Conservation (phyloP, 2,329 filamentous ascomycete species). For the Pseudocercospora cruenta region DNA sequence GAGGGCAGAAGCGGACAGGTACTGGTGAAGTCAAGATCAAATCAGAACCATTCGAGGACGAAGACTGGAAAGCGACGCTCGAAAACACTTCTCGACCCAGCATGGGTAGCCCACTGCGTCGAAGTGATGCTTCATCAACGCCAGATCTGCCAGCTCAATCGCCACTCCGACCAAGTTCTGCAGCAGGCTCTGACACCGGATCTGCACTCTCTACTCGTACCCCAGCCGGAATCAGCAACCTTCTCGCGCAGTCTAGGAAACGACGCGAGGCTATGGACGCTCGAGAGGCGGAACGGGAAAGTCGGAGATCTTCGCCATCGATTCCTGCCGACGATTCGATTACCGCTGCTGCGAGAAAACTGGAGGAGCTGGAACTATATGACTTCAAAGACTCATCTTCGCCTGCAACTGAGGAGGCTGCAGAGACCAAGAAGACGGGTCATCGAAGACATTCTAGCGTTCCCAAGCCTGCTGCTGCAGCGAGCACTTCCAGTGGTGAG, state of each 20-base stretch:
- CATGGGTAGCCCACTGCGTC: conserved; percentile 18
- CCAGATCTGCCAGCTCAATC: conserved; percentile 14
- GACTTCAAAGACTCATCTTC: conserved; percentile 40
- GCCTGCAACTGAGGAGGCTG: conserved; percentile 13
- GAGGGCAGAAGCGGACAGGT: conserved; percentile 14
- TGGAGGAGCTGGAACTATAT: conserved; percentile 39
- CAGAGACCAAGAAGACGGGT: conserved; percentile 5
- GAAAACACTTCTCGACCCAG: conserved; percentile 11
- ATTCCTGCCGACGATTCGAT: conserved; percentile 10
- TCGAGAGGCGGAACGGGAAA: conserved; percentile 6
- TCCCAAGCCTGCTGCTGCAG: conserved; percentile 21
- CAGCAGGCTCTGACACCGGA: conserved; percentile 5
- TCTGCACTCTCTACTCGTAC: conserved; percentile 6
- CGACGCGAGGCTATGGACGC: conserved; percentile 16
- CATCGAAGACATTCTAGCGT: conserved; percentile 35
- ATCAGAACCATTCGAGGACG: conserved; percentile 34
- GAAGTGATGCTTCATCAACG: conserved; percentile 6
- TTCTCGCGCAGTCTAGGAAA: conserved; percentile 21
- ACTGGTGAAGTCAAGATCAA: conserved; percentile 32
- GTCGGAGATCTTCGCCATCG: conserved; percentile 9
- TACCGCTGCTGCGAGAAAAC: conserved; percentile 29
- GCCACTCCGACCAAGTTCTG: conserved; percentile 9
- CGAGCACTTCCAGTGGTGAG: not conserved
- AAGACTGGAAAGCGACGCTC: conserved; percentile 17
- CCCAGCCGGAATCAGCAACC: conserved; percentile 15